Percentiles rank a stretch among this genome's conserved stretches.
These are phyloP conservation scores for Vigna angularis DNA, from an alignment of 306 rosid species.

Conservation along the genomic window DNA sequence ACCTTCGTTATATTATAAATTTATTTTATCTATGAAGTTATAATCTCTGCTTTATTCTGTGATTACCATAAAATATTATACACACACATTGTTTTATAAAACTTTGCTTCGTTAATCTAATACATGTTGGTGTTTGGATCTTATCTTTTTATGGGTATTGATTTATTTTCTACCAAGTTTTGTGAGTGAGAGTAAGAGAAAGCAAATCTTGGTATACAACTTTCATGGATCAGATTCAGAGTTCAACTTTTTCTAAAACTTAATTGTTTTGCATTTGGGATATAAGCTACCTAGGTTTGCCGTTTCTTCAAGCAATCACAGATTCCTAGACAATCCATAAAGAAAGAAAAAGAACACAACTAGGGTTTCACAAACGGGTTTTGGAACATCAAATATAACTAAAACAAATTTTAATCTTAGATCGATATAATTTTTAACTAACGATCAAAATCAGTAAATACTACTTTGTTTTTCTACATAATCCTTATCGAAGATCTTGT, in stretches of 20 bases:
- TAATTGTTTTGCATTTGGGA: conserved; percentile 29
- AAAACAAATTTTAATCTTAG: too few species aligned
- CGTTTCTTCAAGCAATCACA: conserved; percentile 47
- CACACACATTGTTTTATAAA: not conserved
- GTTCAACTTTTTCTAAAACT: conserved; percentile 21
- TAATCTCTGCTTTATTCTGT: too few species aligned
- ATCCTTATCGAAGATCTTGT: too few species aligned
- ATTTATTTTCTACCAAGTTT: not conserved
- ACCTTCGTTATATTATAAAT: too few species aligned
- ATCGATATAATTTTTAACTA: too few species aligned
- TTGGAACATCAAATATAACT: not conserved
- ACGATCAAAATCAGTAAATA: too few species aligned
- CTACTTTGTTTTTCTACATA: too few species aligned
- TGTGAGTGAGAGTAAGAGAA: conserved; percentile 25
- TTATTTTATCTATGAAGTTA: too few species aligned
- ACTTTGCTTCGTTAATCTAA: not conserved
- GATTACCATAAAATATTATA: not conserved
- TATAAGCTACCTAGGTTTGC: conserved; percentile 35
- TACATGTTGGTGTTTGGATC: not conserved
- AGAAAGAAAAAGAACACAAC: conserved; percentile 4
- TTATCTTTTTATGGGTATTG: not conserved
- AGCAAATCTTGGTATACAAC: conserved; percentile 28
- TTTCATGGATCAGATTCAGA: conserved; percentile 35
- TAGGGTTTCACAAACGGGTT: not conserved
- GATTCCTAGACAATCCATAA: conserved; percentile 50